Evolutionary conservation across 2,329 filamentous ascomycete genomes (phyloP), one percentile per base, ranked within the genome.

Genomic region (Aspergillus aculeatinus): DNA sequence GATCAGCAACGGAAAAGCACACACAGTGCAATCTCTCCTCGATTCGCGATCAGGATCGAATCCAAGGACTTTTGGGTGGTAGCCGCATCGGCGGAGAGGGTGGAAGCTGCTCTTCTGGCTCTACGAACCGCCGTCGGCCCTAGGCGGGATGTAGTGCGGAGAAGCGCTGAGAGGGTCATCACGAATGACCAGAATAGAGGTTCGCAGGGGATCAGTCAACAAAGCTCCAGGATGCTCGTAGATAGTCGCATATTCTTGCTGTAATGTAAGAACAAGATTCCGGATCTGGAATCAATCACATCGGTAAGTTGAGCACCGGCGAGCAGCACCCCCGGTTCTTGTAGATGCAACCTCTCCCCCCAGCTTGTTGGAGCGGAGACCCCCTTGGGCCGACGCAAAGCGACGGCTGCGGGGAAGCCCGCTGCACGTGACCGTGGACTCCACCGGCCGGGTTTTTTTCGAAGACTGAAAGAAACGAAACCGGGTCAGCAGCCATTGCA

Each of bases 41-140:
- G 89, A 75, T 99, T 99, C 57, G 95, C 95, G 73, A 99, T 98
- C 25, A 99, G 84, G 48, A 98, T 90, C 9, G 92, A 96, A 58
- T 87, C 87, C 55, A 85, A 69, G n/a, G 81, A 68, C 56, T 75
- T 81, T 11, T 57, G 63, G 49, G 67, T 62, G 49, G 64, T 68
- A 14, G 69, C 48, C 16, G 62, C 57, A 48, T 59, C 67, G 4
- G 70, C 63, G 6, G 72, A 64, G 31, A 67, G 60, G 19, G 74
- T 72, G 11, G 72, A 76, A 44, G 66, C 69, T 55, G 69, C 67
- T 67, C 72, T 67, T 53, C 62, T 67, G 51, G 67, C 69, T 59
- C 68, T 67, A 56, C 67, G 71, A 63, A 67, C 65, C 47, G 67
- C 66, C 31, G 68, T 66, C 62, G 70, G 71, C 50, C 68, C 65